Evolutionary conservation across 768 basidiomycete genomes (phyloP), one percentile per base, ranked within the genome.

Genomic region (Russula lepida): DNA sequence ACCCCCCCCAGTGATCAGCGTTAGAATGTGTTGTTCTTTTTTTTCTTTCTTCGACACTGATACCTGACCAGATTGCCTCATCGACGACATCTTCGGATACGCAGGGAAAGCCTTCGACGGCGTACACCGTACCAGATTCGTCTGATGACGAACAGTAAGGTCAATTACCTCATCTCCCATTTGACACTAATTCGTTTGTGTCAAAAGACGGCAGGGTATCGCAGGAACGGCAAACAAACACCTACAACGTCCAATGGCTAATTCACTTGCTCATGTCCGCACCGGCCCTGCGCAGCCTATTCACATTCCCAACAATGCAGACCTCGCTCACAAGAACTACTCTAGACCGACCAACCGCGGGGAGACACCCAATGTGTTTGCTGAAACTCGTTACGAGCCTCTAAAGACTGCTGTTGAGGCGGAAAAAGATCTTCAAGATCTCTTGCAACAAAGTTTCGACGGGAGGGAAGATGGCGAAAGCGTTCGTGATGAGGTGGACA

Each of bases 371-470:
- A 51, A 7, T 70, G 65, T 71, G 2, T 72, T 74, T 37, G 49
- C 12, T 70, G 66, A 73, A 33, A 66, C 23, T 7, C 35, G 30
- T 35, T 58, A 71, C 19, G 73, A 76, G 15, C 72, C 74, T 30
- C 60, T 51, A n/a, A 77, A 72, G 70, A 70, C 75, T 23, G 68
- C 78, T 32, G 74, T 71, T 0, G 89, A 93, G 23, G 84, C 90
- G 0, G 89, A 93, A 67, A 85, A 84, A 66, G 89, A 85, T 23
- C 74, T 94, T 54, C 81, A 84, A 25, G 89, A 92, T 43, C 76
- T 94, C 19, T 83, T 95, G 64, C 80, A 81, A 49, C 85, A 85
- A 6, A 81, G 78, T 2, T 70, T 77, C 13, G 79, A 84, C 68
- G 81, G 82, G 54, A 67, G 39, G 25, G 81, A 82, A 43, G 85